Percentiles rank a stretch among this genome's conserved stretches.
phyloP scores from a whole-genome alignment of 2,329 filamentous ascomycete genomes.

The Cercospora sesami region DNA sequence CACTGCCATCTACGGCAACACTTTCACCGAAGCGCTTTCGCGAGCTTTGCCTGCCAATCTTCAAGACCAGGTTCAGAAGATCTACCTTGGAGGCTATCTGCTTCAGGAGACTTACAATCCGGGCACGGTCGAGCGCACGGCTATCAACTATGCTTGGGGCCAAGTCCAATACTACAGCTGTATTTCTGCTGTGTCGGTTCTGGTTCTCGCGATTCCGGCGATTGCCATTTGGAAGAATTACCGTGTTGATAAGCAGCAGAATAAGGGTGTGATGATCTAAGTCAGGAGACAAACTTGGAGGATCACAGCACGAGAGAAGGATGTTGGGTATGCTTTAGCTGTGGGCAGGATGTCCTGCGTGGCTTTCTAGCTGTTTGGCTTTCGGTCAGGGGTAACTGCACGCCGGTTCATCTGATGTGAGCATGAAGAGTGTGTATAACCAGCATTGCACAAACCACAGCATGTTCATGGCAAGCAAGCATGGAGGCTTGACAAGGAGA shows the following conservation, averaged over 20 bases:
- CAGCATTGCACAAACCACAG: not conserved
- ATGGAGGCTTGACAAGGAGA: not conserved
- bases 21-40: conserved; percentile 22
- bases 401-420: not conserved
- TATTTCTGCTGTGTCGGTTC: conserved; percentile 41
- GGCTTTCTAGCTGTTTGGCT: not conserved
- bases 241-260: conserved; percentile 41
- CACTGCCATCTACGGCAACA: conserved; percentile 38
- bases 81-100: conserved; percentile 30
- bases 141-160: conserved; percentile 50
- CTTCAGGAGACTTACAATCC: conserved; percentile 40
- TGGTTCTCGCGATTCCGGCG: conserved; percentile 36
- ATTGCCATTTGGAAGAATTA: conserved; percentile 42
- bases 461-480: not conserved
- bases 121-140: conserved; percentile 46
- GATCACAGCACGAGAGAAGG: not conserved
- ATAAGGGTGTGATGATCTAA: conserved; percentile 39
- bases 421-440: not conserved
- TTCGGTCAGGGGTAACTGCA: not conserved
- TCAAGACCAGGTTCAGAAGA: conserved; percentile 36
- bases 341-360: not conserved
- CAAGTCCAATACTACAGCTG: conserved; percentile 49
- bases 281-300: not conserved
- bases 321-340: not conserved
- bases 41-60: conserved; percentile 20